These are phyloP conservation scores for Pseudogymnoascus sp. DNA, from an alignment of 2,329 filamentous ascomycete genomes.

Conservation along the genomic window DNA sequence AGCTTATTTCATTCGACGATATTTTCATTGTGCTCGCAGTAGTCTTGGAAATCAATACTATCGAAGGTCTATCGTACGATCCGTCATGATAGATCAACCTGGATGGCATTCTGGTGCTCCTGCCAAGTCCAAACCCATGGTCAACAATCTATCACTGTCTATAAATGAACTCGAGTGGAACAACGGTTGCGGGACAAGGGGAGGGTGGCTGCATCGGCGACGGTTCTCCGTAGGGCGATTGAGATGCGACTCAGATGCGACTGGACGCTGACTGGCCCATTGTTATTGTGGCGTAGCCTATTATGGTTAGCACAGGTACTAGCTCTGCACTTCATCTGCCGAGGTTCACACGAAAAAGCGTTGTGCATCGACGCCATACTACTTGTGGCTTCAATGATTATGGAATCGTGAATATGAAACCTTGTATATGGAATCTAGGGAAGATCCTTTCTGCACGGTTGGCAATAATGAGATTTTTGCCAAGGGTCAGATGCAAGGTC, in stretches of 20 bases:
- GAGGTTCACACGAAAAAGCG: background rate
- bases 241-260: no score
- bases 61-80: background rate
- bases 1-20: background rate
- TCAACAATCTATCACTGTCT: background rate
- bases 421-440: background rate
- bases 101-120: background rate
- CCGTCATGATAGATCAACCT: background rate
- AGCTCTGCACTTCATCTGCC: background rate
- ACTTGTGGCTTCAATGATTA: background rate
- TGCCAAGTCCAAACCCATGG: background rate
- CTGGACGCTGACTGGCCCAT: background rate
- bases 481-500: background rate
- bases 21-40: background rate
- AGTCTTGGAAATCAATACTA: background rate
- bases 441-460: background rate
- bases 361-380: background rate
- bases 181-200: background rate
- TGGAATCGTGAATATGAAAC: constrained; percentile 4
- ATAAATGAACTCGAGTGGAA: background rate
- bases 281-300: background rate
- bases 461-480: background rate
- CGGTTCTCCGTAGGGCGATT: no score
- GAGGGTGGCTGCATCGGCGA: background rate
- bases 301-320: background rate